Conservation (phyloP, 2,329 filamentous ascomycete genomes). For the Lachnellula arida region DNA sequence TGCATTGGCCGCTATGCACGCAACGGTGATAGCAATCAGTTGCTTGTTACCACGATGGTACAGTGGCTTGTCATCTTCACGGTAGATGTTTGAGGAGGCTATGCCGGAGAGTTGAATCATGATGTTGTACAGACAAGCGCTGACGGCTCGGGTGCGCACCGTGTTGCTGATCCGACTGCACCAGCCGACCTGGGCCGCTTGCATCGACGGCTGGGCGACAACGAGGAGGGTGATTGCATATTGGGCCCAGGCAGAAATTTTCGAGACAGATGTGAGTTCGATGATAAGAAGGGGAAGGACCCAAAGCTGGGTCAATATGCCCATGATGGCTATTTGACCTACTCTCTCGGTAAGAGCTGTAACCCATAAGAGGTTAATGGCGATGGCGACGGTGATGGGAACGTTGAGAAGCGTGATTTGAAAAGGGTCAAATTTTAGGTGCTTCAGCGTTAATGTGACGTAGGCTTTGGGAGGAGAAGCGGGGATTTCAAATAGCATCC, state of each 20-base stretch:
- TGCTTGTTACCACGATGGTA: conserved; percentile 55
- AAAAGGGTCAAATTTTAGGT: conserved; percentile 34
- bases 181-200: conserved; percentile 36
- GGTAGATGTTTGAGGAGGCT: conserved; percentile 43
- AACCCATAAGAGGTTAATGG: conserved; percentile 41
- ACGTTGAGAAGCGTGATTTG: conserved; percentile 43
- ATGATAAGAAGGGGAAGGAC: conserved; percentile 37
- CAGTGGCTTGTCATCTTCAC: conserved; percentile 47
- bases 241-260: conserved; percentile 31
- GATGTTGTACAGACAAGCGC: conserved; percentile 57
- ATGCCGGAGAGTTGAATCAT: conserved; percentile 38
- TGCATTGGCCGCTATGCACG: conserved; percentile 46
- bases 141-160: conserved; percentile 58
- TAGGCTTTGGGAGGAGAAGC: conserved; percentile 45
- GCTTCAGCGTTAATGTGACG: conserved; percentile 47
- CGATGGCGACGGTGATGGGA: conserved; percentile 41
- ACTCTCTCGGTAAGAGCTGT: conserved; percentile 41
- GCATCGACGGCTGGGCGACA: conserved; percentile 28
- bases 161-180: conserved; percentile 55
- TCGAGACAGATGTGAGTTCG: conserved; percentile 2
- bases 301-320: conserved; percentile 37
- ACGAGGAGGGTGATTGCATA: conserved; percentile 34
- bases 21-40: conserved; percentile 45
- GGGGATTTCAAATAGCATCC: conserved; percentile 46
- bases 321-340: conserved; percentile 35